phyloP scores from a whole-genome alignment of 164 flowering plant genomes.

The Vitis rotundifolia region DNA sequence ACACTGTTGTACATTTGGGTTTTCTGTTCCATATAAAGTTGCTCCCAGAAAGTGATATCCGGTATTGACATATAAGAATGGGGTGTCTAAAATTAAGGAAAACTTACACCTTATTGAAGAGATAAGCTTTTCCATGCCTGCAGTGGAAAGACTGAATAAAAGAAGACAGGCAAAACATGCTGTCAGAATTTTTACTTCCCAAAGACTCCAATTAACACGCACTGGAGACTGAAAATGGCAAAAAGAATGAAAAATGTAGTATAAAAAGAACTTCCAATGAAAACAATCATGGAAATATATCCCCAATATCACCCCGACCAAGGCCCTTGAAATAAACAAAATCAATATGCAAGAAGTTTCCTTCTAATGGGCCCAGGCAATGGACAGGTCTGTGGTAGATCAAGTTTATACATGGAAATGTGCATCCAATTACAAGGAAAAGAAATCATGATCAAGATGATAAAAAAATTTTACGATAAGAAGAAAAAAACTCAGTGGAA shows the following conservation, averaged over 20 bases:
- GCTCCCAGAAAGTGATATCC: background rate
- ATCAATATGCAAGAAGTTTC: no score
- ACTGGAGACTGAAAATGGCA: background rate
- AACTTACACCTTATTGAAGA: constrained; percentile 79
- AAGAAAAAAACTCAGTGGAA: background rate
- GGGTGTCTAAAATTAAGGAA: constrained; percentile 25
- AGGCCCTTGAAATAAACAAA: no score
- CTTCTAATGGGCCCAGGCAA: no score
- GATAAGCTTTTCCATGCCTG: constrained; percentile 81
- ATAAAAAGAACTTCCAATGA: background rate
- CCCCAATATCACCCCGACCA: background rate
- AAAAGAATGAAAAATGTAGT: background rate
- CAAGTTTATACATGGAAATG: background rate
- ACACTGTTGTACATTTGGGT: no score
- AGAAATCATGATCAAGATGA: no score
- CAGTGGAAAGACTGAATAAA: constrained; percentile 58
- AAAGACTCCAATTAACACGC: constrained; percentile 12
- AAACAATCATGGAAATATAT: background rate
- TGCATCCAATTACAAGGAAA: background rate
- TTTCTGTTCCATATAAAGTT: background rate
- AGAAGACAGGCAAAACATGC: constrained; percentile 22
- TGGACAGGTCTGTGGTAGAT: no score
- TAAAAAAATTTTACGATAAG: no score
- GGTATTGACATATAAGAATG: background rate
- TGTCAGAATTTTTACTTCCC: constrained; percentile 33